Evolutionary conservation across 1,284 basidiomycete genomes (phyloP), one percentile per base, ranked within the genome.

Genomic region (Tylopilus sp.): DNA sequence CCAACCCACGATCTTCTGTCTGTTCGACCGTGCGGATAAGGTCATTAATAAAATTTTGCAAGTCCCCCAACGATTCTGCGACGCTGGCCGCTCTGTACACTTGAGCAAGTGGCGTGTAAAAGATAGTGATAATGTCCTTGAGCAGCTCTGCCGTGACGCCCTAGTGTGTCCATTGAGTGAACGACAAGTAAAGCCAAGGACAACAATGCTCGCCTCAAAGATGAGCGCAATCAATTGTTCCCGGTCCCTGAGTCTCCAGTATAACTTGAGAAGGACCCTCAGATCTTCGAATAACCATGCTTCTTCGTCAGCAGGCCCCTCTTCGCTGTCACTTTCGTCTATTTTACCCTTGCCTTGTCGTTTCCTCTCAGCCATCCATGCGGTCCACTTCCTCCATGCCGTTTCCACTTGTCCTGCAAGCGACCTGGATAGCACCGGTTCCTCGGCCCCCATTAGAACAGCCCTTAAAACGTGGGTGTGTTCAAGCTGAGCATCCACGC

Each of bases 51-150:
- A 99, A 99, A 53, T 79, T 89, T 69, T 99, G 97, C 46, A 98
- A 64, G 65, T 99, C 97, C 30, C 84, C 78, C 2, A 99, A 68
- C 2, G 93, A 97, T 65, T 99, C 96, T 10, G 91, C 89, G 48
- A 99, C 97, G 65, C 91, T 97, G 5, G 97, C 97, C 4, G 96
- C 96, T 64, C 92, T 89, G 74, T 99, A 99, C 2, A 99, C 97
- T 61, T 96, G 92, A 0, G 97, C 97, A n/a, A 99, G 76, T 1
- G 97, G 97, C 1, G 95, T 74, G 69, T 99, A 99, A 70, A 99
- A 99, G 54, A 99, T 99, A 11, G 97, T 98, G 59, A 99, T 94
- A 54, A 99, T 98, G 66, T 99, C 97, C 70, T 96, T 98, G 59
- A 99, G 74, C 34, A 99, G 73, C 41, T 98, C 96, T 3, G 97